Conservation (phyloP, 306 rosid genomes). For the Malus asiatica region DNA sequence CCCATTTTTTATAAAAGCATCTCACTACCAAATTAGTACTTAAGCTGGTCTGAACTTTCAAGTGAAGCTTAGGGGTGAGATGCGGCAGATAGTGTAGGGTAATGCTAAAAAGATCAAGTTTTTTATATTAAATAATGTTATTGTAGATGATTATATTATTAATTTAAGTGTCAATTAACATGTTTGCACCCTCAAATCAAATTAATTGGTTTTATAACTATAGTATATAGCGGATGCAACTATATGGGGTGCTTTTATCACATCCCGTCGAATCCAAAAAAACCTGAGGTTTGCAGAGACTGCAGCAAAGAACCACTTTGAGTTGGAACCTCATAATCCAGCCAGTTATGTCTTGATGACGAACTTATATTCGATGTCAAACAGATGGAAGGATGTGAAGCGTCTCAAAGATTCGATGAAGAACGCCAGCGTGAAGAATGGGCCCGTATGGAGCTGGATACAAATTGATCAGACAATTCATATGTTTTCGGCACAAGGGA, state of each 20-base stretch:
- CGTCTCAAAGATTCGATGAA: conserved; percentile 37
- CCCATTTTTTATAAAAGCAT: too few relatives aligned
- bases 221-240: conserved; percentile 33
- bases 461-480: conserved; percentile 45
- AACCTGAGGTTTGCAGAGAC: conserved; percentile 46
- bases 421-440: conserved; percentile 23
- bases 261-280: conserved; percentile 39
- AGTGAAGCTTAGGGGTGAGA: neutral
- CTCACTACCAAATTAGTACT: too few relatives aligned
- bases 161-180: too few relatives aligned
- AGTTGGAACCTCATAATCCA: conserved; percentile 57
- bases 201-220: too few relatives aligned
- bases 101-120: neutral
- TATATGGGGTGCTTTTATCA: conserved; percentile 66
- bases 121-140: too few relatives aligned
- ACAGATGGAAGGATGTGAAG: conserved; percentile 55
- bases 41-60: neutral
- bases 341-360: conserved; percentile 53
- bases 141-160: too few relatives aligned
- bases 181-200: too few relatives aligned
- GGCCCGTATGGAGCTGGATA: conserved; percentile 63
- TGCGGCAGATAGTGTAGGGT: neutral
- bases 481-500: conserved; percentile 47
- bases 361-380: conserved; percentile 51
- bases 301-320: conserved; percentile 48